Percentiles rank a stretch among this genome's conserved stretches.
Evolutionary conservation across 805 yeast genomes (phyloP).

Genomic region (Wickerhamomyces strasburgensis): DNA sequence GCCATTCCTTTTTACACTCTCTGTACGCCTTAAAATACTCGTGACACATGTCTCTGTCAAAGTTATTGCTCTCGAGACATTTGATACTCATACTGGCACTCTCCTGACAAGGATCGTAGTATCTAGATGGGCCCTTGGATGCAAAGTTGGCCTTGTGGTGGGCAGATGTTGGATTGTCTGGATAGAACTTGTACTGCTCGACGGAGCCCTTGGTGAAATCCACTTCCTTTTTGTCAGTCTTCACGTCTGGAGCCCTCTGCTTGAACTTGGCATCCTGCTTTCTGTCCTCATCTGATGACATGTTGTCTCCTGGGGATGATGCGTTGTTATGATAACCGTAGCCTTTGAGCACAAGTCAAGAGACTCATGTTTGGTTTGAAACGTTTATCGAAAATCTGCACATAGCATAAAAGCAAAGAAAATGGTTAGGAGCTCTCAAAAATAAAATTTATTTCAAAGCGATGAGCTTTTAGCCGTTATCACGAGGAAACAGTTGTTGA

Average conservation of each 20-base stretch:
- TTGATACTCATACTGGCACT: conserved; percentile 81
- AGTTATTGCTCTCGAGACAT: conserved; percentile 75
- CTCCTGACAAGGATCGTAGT: conserved; percentile 90
- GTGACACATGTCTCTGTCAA: conserved; percentile 61
- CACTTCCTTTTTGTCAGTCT: conserved; percentile 30
- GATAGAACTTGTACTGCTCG: conserved; percentile 64
- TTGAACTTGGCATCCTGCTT: conserved; percentile 18
- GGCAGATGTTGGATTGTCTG: conserved; percentile 79
- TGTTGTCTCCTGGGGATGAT: no score
- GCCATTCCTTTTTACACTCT: conserved; percentile 84
- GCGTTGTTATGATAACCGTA: no score
- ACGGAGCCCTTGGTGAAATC: conserved; percentile 50
- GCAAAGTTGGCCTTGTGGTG: conserved; percentile 65
- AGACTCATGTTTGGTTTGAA: no score
- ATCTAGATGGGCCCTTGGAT: conserved; percentile 74
- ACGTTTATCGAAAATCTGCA: no score
- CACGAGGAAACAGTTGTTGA: no score
- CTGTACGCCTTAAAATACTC: conserved; percentile 90
- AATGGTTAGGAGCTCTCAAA: neutral
- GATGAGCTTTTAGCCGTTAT: conserved; percentile 7
- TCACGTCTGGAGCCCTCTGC: conserved; percentile 24
- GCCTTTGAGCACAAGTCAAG: no score
- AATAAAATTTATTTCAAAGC: conserved; percentile 3
- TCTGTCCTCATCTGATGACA: conserved; percentile 12
- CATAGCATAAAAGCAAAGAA: neutral